Evolutionary conservation across 371 early-diverging fungal genomes (phyloP).

Genomic region (Polyrhizophydium stewartii): DNA sequence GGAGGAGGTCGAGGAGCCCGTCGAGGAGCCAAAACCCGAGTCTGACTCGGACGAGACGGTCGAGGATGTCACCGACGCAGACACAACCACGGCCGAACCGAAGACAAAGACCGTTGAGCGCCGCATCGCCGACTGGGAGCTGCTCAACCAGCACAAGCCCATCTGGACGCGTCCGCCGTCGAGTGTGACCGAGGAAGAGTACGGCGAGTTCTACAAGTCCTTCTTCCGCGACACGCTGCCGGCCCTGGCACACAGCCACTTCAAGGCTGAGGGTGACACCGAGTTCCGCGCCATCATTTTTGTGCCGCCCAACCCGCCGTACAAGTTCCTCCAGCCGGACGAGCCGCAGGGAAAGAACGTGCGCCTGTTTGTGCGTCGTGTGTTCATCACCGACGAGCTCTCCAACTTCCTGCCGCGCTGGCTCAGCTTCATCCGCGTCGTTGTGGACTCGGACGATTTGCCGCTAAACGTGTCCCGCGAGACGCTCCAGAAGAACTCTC

Average conservation of each 20-base stretch:
- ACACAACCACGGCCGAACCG: constrained; percentile 32
- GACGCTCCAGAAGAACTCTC: constrained; percentile 81
- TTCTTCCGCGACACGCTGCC: constrained; percentile 66
- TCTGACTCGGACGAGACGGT: constrained; percentile 24
- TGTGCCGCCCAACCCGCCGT: constrained; percentile 69
- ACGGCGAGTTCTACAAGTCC: constrained; percentile 79
- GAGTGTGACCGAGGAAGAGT: constrained; percentile 72
- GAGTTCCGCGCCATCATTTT: constrained; percentile 84
- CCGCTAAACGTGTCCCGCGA: constrained; percentile 96
- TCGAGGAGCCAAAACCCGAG: constrained; percentile 45
- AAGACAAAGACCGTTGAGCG: constrained; percentile 52
- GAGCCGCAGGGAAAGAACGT: constrained; percentile 59
- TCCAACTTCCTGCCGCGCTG: constrained; percentile 68
- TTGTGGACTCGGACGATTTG: constrained; percentile 91
- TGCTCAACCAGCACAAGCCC: constrained; percentile 80
- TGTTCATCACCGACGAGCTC: constrained; percentile 93
- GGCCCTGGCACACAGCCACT: constrained; percentile 70
- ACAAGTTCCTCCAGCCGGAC: constrained; percentile 63
- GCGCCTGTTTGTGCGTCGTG: constrained; percentile 88
- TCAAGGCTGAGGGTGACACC: constrained; percentile 83
- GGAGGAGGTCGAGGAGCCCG: constrained; percentile 44
- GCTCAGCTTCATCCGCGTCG: constrained; percentile 61
- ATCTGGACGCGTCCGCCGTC: constrained; percentile 88
- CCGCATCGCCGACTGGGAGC: constrained; percentile 59
- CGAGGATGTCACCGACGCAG: constrained; percentile 49